phyloP scores from a whole-genome alignment of 257 asterid species.

The Nicotiana undulata region DNA sequence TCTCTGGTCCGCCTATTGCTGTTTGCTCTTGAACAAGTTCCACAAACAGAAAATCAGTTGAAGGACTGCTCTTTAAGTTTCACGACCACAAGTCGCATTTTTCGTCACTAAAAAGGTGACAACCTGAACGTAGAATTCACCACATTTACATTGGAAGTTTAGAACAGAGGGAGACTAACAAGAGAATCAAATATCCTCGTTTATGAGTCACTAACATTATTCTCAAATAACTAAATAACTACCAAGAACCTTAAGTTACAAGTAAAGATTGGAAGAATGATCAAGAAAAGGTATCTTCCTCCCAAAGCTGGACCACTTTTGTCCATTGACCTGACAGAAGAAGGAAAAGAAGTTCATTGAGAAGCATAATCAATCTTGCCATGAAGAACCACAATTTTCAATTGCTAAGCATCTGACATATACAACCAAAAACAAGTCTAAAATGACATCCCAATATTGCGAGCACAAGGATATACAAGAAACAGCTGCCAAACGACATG shows the following conservation, averaged over 20 bases:
- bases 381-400: neutral
- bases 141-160: neutral
- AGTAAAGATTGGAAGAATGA: constrained; percentile 1
- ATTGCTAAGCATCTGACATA: neutral
- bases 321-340: neutral
- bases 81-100: neutral
- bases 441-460: neutral
- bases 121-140: neutral
- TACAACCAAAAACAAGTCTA: neutral
- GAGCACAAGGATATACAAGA: neutral
- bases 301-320: neutral
- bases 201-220: neutral
- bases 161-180: neutral
- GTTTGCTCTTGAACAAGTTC: neutral
- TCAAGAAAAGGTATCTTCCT: constrained; percentile 5
- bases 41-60: neutral
- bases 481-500: neutral
- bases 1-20: neutral
- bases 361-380: neutral
- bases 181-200: neutral
- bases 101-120: neutral
- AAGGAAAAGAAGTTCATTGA: neutral
- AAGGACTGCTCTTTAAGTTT: neutral
- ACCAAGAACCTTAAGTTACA: neutral
- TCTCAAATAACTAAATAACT: neutral